Evolutionary conservation across 495 filamentous ascomycete genomes (phyloP).

Genomic region (Pseudevernia furfuracea): DNA sequence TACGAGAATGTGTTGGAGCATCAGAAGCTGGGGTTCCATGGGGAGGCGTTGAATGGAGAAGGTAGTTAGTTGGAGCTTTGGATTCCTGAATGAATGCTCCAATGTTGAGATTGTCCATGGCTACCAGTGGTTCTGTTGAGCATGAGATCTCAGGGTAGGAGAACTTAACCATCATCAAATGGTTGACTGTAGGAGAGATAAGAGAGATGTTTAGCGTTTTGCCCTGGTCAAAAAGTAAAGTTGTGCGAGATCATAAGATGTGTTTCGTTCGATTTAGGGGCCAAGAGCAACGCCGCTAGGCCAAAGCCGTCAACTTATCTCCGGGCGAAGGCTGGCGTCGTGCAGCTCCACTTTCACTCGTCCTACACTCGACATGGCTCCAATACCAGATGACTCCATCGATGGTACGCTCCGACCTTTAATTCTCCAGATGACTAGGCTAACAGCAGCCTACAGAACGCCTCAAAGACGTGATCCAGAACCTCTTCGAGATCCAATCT

Average conservation of each 20-base stretch:
- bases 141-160: neutral
- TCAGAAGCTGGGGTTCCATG: neutral
- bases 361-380: constrained; percentile 8
- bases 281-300: neutral
- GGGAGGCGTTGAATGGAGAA: neutral
- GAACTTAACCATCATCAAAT: neutral
- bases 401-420: constrained; percentile 35
- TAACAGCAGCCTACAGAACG: constrained; percentile 36
- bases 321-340: neutral
- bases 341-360: constrained; percentile 40
- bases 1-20: neutral
- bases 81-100: neutral
- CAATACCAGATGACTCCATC: constrained; percentile 35
- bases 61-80: neutral
- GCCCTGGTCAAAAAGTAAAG: too few species aligned
- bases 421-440: neutral
- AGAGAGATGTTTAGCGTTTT: neutral
- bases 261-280: too few species aligned
- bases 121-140: neutral
- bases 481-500: constrained; percentile 77
- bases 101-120: neutral
- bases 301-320: constrained; percentile 5
- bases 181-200: neutral
- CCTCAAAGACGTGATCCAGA: constrained; percentile 70
- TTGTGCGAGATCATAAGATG: too few species aligned